phyloP scores from a whole-genome alignment of 306 rosid genomes.

The Fragaria vesca region DNA sequence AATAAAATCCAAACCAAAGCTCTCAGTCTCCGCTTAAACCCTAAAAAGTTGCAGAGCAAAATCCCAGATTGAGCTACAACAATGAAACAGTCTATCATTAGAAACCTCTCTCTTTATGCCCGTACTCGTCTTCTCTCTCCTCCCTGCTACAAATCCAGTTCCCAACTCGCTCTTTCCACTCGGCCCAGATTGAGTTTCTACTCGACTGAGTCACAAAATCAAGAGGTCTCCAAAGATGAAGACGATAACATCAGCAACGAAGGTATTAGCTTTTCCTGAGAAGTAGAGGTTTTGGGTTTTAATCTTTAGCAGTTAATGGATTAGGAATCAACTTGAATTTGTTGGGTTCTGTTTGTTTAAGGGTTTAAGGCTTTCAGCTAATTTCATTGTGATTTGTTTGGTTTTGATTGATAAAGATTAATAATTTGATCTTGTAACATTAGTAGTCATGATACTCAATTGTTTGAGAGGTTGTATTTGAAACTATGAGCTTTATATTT shows the following conservation, averaged over 20 bases:
- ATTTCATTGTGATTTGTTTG: not conserved
- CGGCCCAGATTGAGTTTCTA: constrained; percentile 39
- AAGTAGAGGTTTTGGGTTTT: not conserved
- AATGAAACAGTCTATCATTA: constrained; percentile 41
- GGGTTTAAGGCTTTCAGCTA: not conserved
- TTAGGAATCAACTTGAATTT: not conserved
- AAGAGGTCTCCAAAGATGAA: constrained; percentile 14
- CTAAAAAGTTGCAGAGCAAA: not conserved
- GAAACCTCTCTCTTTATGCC: constrained; percentile 38
- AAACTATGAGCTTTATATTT: not conserved
- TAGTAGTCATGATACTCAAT: not conserved
- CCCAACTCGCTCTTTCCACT: constrained; percentile 26
- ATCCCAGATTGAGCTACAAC: constrained; percentile 7
- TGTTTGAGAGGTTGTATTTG: not conserved
- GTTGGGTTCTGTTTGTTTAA: not conserved
- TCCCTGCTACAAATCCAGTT: not conserved
- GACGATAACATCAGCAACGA: constrained; percentile 20
- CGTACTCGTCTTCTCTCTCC: constrained; percentile 37
- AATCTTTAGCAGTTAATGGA: not conserved
- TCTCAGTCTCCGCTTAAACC: constrained; percentile 5
- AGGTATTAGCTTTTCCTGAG: constrained; percentile 21
- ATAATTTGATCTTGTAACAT: not conserved
- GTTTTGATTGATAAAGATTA: not conserved
- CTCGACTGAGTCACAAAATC: constrained; percentile 34
- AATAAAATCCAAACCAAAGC: not conserved